phyloP scores from a whole-genome alignment of 1,284 basidiomycete species.

The Moesziomyces parantarcticus region DNA sequence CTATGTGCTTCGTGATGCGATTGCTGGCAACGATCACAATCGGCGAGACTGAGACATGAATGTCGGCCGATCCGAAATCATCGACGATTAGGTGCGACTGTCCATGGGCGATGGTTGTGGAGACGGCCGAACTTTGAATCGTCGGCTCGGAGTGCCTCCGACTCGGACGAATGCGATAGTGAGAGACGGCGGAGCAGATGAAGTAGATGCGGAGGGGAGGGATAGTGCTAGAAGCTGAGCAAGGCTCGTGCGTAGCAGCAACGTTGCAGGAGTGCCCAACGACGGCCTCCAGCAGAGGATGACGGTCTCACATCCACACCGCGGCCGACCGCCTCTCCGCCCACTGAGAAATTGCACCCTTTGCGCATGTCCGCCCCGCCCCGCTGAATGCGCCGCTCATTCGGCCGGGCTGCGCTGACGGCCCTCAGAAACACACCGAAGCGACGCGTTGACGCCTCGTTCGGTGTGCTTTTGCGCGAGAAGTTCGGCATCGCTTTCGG shows the following conservation, averaged over 20 bases:
- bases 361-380: too few species aligned
- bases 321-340: background rate
- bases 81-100: background rate
- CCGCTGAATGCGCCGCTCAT: slow-evolving; percentile 4
- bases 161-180: background rate
- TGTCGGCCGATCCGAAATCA: background rate
- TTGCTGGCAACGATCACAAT: too few species aligned
- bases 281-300: background rate
- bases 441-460: background rate
- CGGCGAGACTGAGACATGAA: too few species aligned
- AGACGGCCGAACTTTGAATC: background rate
- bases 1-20: too few species aligned
- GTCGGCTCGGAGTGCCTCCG: background rate
- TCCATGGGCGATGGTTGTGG: background rate
- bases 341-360: too few species aligned
- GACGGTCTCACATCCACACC: background rate
- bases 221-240: background rate
- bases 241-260: slow-evolving; percentile 30
- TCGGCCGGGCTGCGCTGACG: slow-evolving; percentile 12
- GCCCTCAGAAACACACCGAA: background rate
- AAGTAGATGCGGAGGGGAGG: background rate
- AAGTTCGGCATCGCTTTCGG: background rate
- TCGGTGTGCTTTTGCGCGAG: too few species aligned
- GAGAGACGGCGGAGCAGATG: background rate
- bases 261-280: background rate